These are phyloP conservation scores for Wilcoxina mikolae DNA, from an alignment of 495 filamentous ascomycete genomes.

Conservation along the genomic window DNA sequence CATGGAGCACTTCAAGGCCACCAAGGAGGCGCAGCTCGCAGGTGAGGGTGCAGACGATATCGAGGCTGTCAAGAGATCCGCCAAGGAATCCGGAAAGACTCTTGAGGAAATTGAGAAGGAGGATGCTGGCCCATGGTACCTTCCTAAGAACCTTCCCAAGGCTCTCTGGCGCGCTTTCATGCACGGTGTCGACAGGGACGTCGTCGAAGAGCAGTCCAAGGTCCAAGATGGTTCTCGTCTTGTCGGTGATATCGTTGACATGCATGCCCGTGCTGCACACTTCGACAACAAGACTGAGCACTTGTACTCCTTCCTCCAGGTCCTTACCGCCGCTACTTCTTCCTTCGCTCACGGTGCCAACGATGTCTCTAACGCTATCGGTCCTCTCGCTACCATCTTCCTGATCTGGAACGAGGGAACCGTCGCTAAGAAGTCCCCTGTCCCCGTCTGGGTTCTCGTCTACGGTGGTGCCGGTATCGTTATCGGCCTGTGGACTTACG, in stretches of 20 bases:
- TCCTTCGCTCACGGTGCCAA: conserved; percentile 73
- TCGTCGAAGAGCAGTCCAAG: conserved; percentile 34
- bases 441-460: conserved; percentile 53
- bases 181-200: conserved; percentile 47
- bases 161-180: conserved; percentile 37
- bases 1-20: conserved; percentile 10
- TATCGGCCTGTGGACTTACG: conserved; percentile 54
- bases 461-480: conserved; percentile 44
- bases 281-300: conserved; percentile 67
- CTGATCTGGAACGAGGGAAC: conserved; percentile 44
- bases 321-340: conserved; percentile 57
- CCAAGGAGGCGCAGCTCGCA: conserved; percentile 20
- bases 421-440: conserved; percentile 37
- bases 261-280: conserved; percentile 47
- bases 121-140: conserved; percentile 31
- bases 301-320: conserved; percentile 59
- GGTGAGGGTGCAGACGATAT: conserved; percentile 24
- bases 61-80: conserved; percentile 16
- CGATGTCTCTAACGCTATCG: conserved; percentile 63
- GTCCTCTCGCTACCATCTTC: conserved; percentile 57
- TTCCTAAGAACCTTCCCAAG: conserved; percentile 32
- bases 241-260: conserved; percentile 39
- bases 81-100: conserved; percentile 7
- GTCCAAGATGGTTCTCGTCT: conserved; percentile 33
- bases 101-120: conserved; percentile 18